Evolutionary conservation across 164 flowering plant species (phyloP), one percentile per base, ranked within the genome.

Genomic region (Euptelea pleiosperma): DNA sequence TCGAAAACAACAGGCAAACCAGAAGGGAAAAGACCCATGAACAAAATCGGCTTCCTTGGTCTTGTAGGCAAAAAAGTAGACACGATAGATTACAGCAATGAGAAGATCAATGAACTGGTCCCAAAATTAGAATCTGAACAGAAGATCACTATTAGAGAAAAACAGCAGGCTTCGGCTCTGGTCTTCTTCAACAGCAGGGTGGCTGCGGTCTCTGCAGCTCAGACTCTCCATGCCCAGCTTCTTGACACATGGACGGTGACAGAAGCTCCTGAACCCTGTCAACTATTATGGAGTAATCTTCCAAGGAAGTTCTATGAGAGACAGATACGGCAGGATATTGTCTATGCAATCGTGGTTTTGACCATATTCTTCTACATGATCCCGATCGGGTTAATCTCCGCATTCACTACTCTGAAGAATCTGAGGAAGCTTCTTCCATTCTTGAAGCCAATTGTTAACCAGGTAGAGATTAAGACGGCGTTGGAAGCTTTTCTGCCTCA

Each of bases 401-500:
- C 94, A n/a, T 64, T 93, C 8, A 88, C 99, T 15, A 93, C 99
- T 6, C 66, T 93, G 49, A 53, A 55, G 1, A 93, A 93, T 66
- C 60, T 93, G 67, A 67, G 39, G 74, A 88, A 83, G 68, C 24
- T 73, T 21, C 80, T 93, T 19, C 90, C 97, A 6, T 93, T 90
- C 60, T 19, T 86, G 56, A 86, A 88, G 73, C 76, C 84, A 21
- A 54, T 93, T 43, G 65, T 90, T n/a, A 48, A 86, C 2, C 30
- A 24, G 0, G 57, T 0, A 3, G 76, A 63, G 0, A 15, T 93
- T 34, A 86, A 39, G 76, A 88, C 96, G 2, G 84, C 90, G n/a
- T 59, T 93, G 60, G 86, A 77, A 71, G 97, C 99, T 25, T 93
- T 78, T 57, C 80, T 93, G 24, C 99, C 99, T 50, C 99, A 93